Evolutionary conservation across 1,139 yeast genomes (phyloP).

Genomic region (Pichia sp.): DNA sequence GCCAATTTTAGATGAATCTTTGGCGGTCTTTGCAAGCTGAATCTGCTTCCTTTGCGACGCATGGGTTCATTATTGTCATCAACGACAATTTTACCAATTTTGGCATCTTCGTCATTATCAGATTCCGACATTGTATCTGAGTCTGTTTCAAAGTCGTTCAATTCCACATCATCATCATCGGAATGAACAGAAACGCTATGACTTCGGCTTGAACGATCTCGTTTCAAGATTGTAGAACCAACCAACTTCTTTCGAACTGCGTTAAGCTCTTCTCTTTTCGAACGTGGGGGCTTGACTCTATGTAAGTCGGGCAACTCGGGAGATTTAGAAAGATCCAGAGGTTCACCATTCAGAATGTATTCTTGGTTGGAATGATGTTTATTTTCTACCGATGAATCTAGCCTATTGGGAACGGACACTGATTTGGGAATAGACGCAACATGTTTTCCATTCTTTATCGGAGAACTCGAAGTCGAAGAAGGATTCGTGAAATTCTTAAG

Average conservation of each 20-base stretch:
- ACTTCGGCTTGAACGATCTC: slow-evolving; percentile 3
- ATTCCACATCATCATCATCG: slow-evolving; percentile 3
- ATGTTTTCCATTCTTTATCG: no score
- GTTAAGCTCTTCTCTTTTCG: slow-evolving; percentile 7
- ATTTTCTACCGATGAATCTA: neutral
- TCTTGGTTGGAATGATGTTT: neutral
- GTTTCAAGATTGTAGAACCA: slow-evolving; percentile 1
- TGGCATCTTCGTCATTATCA: neutral
- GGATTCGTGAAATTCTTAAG: no score
- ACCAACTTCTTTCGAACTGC: slow-evolving; percentile 10
- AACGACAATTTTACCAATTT: neutral
- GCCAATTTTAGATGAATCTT: slow-evolving; percentile 1
- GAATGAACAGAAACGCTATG: neutral
- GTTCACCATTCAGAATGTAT: slow-evolving; percentile 2
- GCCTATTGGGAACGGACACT: slow-evolving; percentile 9
- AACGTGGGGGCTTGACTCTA: neutral
- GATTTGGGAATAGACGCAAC: slow-evolving; percentile 4
- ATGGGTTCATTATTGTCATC: neutral
- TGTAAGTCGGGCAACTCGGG: slow-evolving; percentile 9
- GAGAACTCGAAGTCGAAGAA: no score
- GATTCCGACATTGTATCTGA: neutral
- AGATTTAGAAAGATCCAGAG: slow-evolving; percentile 6
- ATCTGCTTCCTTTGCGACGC: neutral
- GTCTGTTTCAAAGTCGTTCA: neutral
- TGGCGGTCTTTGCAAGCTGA: neutral